Evolutionary conservation across 1,284 basidiomycete genomes (phyloP).

Genomic region (Mycosarcoma mackinlayi): DNA sequence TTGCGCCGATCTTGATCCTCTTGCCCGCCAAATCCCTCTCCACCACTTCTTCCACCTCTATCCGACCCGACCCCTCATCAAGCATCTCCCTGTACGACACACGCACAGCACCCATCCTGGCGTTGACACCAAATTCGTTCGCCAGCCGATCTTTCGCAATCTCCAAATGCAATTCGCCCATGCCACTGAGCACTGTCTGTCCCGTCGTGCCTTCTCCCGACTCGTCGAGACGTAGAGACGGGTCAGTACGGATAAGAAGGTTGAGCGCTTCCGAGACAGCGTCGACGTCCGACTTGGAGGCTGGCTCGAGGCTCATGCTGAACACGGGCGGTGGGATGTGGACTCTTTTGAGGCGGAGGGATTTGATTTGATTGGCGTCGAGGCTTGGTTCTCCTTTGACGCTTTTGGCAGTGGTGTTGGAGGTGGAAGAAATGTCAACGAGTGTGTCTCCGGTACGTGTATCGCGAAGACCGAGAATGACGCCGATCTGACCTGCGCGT

Average conservation of each 20-base stretch:
- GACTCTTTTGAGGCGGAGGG: constrained; percentile 75
- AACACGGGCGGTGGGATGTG: constrained; percentile 84
- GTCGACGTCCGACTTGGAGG: constrained; percentile 73
- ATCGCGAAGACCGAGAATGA: constrained; percentile 82
- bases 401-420: neutral
- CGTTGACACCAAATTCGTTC: constrained; percentile 82
- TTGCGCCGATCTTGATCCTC: constrained; percentile 49
- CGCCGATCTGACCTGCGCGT: constrained; percentile 84
- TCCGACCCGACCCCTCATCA: constrained; percentile 64
- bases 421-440: constrained; percentile 45
- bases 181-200: constrained; percentile 83
- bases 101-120: constrained; percentile 80
- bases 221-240: constrained; percentile 76
- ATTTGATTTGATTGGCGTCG: constrained; percentile 12
- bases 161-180: constrained; percentile 86
- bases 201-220: constrained; percentile 72
- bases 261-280: constrained; percentile 80
- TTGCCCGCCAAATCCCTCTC: constrained; percentile 61
- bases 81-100: constrained; percentile 84
- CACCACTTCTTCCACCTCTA: constrained; percentile 42
- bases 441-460: constrained; percentile 90
- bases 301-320: constrained; percentile 65
- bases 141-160: constrained; percentile 82
- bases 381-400: neutral
- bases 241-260: constrained; percentile 83